These are phyloP conservation scores for Sporodiniella umbellata DNA, from an alignment of 371 early-diverging fungal species.

Conservation along the genomic window DNA sequence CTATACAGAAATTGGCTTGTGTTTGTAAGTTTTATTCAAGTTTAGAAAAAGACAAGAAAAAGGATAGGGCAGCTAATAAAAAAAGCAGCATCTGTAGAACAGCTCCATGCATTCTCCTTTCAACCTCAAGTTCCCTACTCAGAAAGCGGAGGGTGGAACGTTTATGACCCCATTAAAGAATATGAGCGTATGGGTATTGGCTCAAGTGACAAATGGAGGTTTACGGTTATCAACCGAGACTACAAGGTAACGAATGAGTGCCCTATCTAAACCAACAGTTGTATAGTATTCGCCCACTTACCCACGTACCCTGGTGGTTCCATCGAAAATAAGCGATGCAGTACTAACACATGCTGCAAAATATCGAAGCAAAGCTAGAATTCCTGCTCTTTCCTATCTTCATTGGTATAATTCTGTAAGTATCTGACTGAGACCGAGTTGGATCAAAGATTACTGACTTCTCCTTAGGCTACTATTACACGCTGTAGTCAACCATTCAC, in stretches of 20 bases:
- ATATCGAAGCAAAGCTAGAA: constrained; percentile 87
- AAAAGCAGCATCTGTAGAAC: constrained; percentile 57
- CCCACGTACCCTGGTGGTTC: constrained; percentile 82
- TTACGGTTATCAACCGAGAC: constrained; percentile 70
- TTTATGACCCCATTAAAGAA: constrained; percentile 78
- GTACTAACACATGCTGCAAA: constrained; percentile 86
- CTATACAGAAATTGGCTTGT: constrained; percentile 70
- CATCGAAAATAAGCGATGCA: constrained; percentile 85
- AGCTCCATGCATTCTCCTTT: constrained; percentile 82
- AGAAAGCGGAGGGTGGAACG: constrained; percentile 60
- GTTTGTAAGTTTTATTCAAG: constrained; percentile 40
- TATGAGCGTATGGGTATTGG: constrained; percentile 87
- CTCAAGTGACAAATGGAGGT: constrained; percentile 71
- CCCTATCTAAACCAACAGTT: background rate
- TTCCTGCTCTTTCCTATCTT: constrained; percentile 88
- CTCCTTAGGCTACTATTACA: constrained; percentile 88
- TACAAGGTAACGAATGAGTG: constrained; percentile 53
- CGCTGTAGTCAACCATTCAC: constrained; percentile 94
- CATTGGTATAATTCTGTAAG: constrained; percentile 74
- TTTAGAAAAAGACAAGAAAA: constrained; percentile 1
- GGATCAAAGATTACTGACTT: no score
- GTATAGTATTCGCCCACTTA: constrained; percentile 85
- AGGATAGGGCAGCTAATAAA: background rate
- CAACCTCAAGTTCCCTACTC: constrained; percentile 52
- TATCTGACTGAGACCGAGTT: no score